Evolutionary conservation across 108 stramenopile genomes (phyloP).

Genomic region (Cyclostephanos tholiformis): DNA sequence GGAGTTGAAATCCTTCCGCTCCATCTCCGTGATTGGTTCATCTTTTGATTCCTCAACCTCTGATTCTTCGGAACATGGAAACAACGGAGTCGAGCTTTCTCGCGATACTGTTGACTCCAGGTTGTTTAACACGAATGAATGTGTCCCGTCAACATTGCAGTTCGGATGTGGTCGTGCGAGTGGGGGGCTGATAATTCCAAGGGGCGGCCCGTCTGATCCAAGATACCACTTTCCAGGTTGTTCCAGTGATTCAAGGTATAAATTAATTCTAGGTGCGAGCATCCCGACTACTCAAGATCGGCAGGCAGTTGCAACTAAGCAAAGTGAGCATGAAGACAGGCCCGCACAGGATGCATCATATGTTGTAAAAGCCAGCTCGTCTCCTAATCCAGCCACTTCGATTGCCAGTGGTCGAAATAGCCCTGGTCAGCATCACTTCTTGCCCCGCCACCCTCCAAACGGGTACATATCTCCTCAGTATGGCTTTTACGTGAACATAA

Average conservation of each 20-base stretch:
- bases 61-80: conserved; percentile 13
- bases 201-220: conserved; percentile 35
- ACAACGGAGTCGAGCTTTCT: conserved; percentile 1
- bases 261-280: conserved; percentile 38
- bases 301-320: conserved; percentile 2
- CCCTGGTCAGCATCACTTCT: conserved; percentile 51
- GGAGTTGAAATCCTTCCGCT: conserved; percentile 38
- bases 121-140: conserved; percentile 12
- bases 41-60: conserved; percentile 24
- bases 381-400: conserved; percentile 10
- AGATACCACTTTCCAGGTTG: conserved; percentile 9
- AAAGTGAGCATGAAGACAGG: neutral
- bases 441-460: conserved; percentile 51
- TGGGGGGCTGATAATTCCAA: conserved; percentile 44
- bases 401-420: conserved; percentile 18
- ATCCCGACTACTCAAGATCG: conserved; percentile 19
- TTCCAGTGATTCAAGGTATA: conserved; percentile 21
- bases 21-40: conserved; percentile 46
- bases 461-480: conserved; percentile 72
- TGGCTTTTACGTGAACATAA: conserved; percentile 79
- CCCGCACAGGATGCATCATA: conserved; percentile 35
- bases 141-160: conserved; percentile 35
- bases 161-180: conserved; percentile 29
- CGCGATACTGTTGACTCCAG: conserved; percentile 7
- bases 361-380: conserved; percentile 4